Evolutionary conservation across 371 early-diverging fungal species (phyloP).

Genomic region (Saksenaea oblongispora): DNA sequence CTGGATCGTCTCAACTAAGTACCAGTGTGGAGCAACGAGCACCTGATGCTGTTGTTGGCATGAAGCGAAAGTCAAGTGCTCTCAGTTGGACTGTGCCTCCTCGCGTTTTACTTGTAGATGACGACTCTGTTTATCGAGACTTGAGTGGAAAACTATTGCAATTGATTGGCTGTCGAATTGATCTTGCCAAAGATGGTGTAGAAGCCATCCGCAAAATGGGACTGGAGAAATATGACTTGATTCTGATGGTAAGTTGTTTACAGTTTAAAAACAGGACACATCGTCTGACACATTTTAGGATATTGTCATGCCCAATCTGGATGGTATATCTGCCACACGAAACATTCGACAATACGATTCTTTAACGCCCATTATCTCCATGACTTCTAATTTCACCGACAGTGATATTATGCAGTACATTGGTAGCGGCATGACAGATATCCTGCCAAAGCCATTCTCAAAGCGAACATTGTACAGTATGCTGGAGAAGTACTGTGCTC

Average conservation of each 20-base stretch:
- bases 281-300: constrained; percentile 46
- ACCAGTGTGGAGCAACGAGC: neutral
- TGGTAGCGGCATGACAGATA: constrained; percentile 81
- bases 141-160: constrained; percentile 63
- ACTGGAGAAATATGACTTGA: constrained; percentile 71
- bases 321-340: constrained; percentile 73
- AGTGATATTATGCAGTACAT: constrained; percentile 71
- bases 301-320: constrained; percentile 76
- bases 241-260: constrained; percentile 65
- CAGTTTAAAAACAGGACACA: neutral
- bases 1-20: constrained; percentile 3
- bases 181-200: constrained; percentile 74
- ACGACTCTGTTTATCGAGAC: constrained; percentile 70
- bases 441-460: constrained; percentile 79
- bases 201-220: constrained; percentile 71
- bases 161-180: constrained; percentile 72
- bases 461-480: constrained; percentile 53
- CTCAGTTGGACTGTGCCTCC: constrained; percentile 45
- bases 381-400: constrained; percentile 77
- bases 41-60: neutral
- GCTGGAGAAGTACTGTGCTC: constrained; percentile 67
- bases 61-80: constrained; percentile 2
- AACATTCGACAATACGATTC: constrained; percentile 77
- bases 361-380: constrained; percentile 75
- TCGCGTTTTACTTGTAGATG: constrained; percentile 76